Evolutionary conservation across 306 rosid genomes (phyloP), one percentile per base, ranked within the genome.

Genomic region (Cicer judaicum): DNA sequence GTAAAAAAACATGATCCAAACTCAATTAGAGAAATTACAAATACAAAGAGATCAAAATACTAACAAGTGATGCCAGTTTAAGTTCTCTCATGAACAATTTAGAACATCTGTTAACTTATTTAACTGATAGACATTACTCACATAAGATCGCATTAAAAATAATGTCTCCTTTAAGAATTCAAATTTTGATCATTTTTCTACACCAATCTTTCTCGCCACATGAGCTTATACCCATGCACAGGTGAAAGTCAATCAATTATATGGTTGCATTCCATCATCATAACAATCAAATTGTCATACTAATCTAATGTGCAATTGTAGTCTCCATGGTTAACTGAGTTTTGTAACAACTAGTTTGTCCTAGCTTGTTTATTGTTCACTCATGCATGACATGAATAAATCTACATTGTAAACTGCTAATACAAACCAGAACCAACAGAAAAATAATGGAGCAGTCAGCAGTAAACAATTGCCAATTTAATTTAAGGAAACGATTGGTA

Each of bases 1-100:
- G 74, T 68, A 56, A 52, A 70, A 78, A 78, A 80, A 80, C 65
- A 67, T 56, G 48, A 74, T 9, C 73, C 9, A 63, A 44, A 63
- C 73, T 72, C 4, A 11, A 24, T 68, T 55, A 65, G 75, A 73
- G 19, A 38, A 57, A 64, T 47, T 47, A 60, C 1, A 34, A 36
- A 39, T 1, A 19, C 9, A 56, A 38, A 42, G 36, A 38, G 54
- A 8, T 13, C 19, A 24, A 68, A 46, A 55, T 44, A 41, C 59
- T 68, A 70, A 65, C 36, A 40, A 65, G 55, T 50, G 7, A 50
- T 9, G 70, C 39, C 44, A 53, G 48, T 46, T 19, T 43, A 56
- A 38, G 70, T 64, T 54, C 52, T 50, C n/a, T 38, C 57, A 7
- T 14, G 21, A 50, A 69, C 50, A 72, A 55, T 56, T 64, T 1